Conservation (phyloP, 2,329 filamentous ascomycete species). For the Corinectria fuckeliana region DNA sequence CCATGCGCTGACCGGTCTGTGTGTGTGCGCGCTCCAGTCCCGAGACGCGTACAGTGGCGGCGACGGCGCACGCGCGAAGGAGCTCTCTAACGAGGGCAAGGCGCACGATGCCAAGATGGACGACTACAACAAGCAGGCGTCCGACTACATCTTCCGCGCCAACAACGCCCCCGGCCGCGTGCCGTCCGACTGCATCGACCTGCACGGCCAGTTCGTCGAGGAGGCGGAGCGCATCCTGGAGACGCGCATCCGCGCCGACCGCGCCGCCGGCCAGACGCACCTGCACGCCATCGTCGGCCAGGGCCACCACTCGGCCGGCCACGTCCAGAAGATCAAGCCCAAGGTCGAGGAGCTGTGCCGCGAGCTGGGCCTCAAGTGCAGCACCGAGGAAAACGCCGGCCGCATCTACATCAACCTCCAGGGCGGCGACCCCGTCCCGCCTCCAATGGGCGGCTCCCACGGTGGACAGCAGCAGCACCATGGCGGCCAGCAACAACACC, state of each 20-base stretch:
- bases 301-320: slow-evolving; percentile 82
- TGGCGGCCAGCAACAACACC: slow-evolving; percentile 51
- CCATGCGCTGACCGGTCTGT: slow-evolving; percentile 18
- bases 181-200: slow-evolving; percentile 82
- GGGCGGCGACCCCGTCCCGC: slow-evolving; percentile 68
- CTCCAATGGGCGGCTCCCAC: slow-evolving; percentile 45
- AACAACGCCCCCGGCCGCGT: slow-evolving; percentile 85
- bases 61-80: slow-evolving; percentile 83
- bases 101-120: slow-evolving; percentile 84
- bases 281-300: slow-evolving; percentile 96
- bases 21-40: slow-evolving; percentile 51
- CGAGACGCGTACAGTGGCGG: slow-evolving; percentile 83
- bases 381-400: slow-evolving; percentile 88
- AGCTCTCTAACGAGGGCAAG: slow-evolving; percentile 86
- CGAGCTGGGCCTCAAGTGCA: slow-evolving; percentile 81
- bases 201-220: slow-evolving; percentile 93
- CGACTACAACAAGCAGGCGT: slow-evolving; percentile 87
- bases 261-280: slow-evolving; percentile 75
- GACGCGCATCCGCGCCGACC: slow-evolving; percentile 81
- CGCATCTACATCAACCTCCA: slow-evolving; percentile 87
- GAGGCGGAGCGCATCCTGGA: slow-evolving; percentile 93
- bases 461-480: slow-evolving; percentile 50
- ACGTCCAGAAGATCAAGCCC: slow-evolving; percentile 96
- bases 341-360: slow-evolving; percentile 85
- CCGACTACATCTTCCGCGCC: slow-evolving; percentile 92